Evolutionary conservation across 129 eudicot species (phyloP), one percentile per base, ranked within the genome.

Genomic region (Artemisia tridentata): DNA sequence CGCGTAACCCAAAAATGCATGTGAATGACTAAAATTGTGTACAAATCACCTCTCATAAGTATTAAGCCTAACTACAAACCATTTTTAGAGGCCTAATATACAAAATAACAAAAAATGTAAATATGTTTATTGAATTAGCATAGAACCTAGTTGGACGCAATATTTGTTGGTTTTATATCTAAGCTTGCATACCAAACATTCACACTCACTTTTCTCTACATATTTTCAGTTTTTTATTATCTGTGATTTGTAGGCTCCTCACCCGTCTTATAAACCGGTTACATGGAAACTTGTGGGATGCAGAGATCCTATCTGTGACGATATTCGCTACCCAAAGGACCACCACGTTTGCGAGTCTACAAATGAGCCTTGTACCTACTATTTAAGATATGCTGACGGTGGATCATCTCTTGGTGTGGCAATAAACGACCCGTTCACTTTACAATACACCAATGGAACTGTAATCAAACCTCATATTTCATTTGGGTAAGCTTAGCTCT

Each of bases 401-500:
- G 76, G 68, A 6, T 72, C 69, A 7, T 72, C 76, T 60, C 60
- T 72, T 16, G 76, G 76, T 25, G 19, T 60, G 49, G 29, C 48
- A 29, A 64, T 72, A 25, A 25, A 17, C 11, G 76, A 72, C 60
- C 43, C 38, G 34, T 47, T 72, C 16, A 46, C 19, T 29, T 48
- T 72, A 8, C 59, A 59, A 27, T 72, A 60, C 76, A 16, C 68
- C 60, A 72, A 72, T 61, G 68, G 76, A 25, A 72, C 31, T 47
- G 16, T 60, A 16, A 38, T 48, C 61, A 27, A 60, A 25, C 60
- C 76, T 27, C 49, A 3, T 61, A 55, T 72, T 59, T 67, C 76
- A 60, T 60, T 72, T 17, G 76, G 76, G 76, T 72, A 17, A 27
- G 15, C 76, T 38, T 38, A 38, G 45, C 50, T 72, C 47, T 3